Conservation (phyloP, 225 moss, liverwort and hornwort genomes). For the Marchantia paleacea region DNA sequence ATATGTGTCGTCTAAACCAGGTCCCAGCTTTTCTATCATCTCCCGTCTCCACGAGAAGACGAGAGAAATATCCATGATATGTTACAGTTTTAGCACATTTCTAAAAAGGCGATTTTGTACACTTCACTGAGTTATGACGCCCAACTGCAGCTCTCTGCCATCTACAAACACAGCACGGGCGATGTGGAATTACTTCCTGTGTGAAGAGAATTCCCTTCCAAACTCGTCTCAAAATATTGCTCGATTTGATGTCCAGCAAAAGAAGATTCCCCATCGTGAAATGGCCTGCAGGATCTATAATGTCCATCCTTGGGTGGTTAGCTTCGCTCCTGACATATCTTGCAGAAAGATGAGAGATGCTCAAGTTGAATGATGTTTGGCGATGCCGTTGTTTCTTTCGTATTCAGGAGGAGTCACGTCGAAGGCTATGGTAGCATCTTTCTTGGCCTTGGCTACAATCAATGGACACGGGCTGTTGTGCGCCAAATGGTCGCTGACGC, state of each 20-base stretch:
- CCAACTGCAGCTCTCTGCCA: neutral
- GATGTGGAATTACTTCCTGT: neutral
- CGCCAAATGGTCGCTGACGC: slow-evolving; percentile 74
- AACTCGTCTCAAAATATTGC: neutral
- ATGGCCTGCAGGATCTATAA: neutral
- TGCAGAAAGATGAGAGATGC: neutral
- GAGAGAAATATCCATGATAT: neutral
- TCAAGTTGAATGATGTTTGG: slow-evolving; percentile 6
- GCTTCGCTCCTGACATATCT: neutral
- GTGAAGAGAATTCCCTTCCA: neutral
- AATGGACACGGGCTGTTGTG: slow-evolving; percentile 93
- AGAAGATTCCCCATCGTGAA: neutral
- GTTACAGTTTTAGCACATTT: neutral
- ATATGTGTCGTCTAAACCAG: neutral
- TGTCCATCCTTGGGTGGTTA: neutral
- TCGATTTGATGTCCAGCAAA: neutral
- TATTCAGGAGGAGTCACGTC: neutral
- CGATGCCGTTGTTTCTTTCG: neutral
- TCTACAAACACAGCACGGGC: neutral
- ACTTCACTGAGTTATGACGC: neutral
- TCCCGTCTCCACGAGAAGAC: neutral
- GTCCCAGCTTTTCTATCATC: neutral
- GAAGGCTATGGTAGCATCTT: slow-evolving; percentile 16
- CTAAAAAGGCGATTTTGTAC: neutral
- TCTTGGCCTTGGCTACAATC: slow-evolving; percentile 66